Evolutionary conservation across 2,329 filamentous ascomycete genomes (phyloP), one percentile per base, ranked within the genome.

Genomic region (Colletotrichum abscissum): DNA sequence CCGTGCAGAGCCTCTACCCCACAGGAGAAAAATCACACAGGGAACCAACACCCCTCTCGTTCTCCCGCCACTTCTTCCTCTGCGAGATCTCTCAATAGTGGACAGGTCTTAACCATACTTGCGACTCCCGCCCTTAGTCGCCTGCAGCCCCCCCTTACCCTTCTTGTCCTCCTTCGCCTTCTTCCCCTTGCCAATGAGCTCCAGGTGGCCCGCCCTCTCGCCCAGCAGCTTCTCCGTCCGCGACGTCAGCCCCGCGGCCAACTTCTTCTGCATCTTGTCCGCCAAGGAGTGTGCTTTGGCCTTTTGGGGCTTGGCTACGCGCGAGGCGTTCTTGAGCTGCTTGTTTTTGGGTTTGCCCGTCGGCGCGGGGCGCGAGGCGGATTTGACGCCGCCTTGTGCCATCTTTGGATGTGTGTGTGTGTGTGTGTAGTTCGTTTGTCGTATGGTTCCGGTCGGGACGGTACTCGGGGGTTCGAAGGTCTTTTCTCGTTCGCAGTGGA

Each of bases 171-270:
- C 84, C 79, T 83, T 84, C 69, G 77, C 80, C 80, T 87, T 89
- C 80, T 89, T 88, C 11, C 87, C 86, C 81, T 88, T 86, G 38
- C 88, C 89, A 74, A 91, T 89, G 75, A 91, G 78, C 83, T 91
- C 89, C 28, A 91, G 80, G 72, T 91, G 89, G 0, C 89, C 89
- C 5, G 88, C 89, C 9, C 89, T 83, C 83, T 91, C 88, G 73
- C 89, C 89, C 54, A 91, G 84, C 78, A 91, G 82, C 74, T 85
- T 83, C 84, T 91, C 89, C 38, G 89, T 91, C 82, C 85, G 84
- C 71, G 83, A 84, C 56, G 84, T 85, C 78, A 91, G 83, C 59
- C 88, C 89, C 4, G 87, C 85, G 14, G 88, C 86, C 79, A 88
- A 88, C 80, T 90, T 89, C 77, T 85, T 86, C 82, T 86, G 86